Evolutionary conservation across 176 grass and related monocot genomes (phyloP).

Genomic region (Rhynchospora tenuis): DNA sequence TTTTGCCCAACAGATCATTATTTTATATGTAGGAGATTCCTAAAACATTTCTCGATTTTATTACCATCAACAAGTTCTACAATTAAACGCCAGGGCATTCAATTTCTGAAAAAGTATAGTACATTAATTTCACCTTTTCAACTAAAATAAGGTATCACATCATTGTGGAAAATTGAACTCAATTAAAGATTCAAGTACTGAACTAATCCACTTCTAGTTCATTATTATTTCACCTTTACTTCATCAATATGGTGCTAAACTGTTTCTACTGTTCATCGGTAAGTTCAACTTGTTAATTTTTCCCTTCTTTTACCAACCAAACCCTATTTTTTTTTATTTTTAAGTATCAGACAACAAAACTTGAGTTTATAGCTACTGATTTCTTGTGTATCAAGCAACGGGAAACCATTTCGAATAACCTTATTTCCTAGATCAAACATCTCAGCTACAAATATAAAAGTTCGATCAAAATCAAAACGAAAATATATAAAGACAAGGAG

Average conservation of each 20-base stretch:
- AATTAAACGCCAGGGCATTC: neutral
- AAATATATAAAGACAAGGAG: neutral
- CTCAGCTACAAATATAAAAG: neutral
- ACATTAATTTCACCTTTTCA: neutral
- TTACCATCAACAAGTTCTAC: neutral
- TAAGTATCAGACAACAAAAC: neutral
- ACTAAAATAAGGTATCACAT: neutral
- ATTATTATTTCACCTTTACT: neutral
- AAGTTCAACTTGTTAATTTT: neutral
- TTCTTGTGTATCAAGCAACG: neutral
- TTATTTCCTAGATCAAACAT: neutral
- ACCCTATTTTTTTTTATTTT: neutral
- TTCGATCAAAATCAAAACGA: neutral
- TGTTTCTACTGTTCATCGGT: neutral
- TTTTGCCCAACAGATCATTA: neutral
- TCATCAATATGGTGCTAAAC: neutral
- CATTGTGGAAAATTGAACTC: neutral
- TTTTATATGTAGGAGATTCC: neutral
- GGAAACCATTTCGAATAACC: neutral
- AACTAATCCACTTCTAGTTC: neutral
- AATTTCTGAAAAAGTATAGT: neutral
- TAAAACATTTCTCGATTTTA: neutral
- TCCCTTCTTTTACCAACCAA: neutral
- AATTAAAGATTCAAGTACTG: neutral
- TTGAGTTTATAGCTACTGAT: neutral